Evolutionary conservation across 495 filamentous ascomycete genomes (phyloP).

Genomic region (Tricharina praecox): DNA sequence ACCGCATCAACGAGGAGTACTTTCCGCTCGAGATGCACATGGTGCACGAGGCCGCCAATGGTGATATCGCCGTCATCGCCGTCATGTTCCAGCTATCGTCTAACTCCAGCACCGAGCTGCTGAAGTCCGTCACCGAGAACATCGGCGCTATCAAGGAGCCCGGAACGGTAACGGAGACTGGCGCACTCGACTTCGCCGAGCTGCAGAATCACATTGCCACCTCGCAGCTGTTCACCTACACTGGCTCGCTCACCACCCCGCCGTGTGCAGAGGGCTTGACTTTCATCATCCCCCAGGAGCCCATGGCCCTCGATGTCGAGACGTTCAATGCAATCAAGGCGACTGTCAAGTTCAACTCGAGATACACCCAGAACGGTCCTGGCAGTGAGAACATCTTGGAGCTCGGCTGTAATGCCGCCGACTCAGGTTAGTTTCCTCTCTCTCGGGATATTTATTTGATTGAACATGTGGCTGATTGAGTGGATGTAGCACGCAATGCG

Average conservation of each 20-base stretch:
- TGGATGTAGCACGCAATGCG: too few relatives aligned
- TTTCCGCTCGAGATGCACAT: slow-evolving; percentile 49
- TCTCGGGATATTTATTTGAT: too few relatives aligned
- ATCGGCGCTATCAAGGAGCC: slow-evolving; percentile 37
- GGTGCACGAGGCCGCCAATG: slow-evolving; percentile 37
- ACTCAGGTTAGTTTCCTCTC: neutral
- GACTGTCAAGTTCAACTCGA: slow-evolving; percentile 47
- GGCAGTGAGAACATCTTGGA: slow-evolving; percentile 39
- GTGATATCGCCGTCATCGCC: slow-evolving; percentile 39
- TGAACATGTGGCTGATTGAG: too few relatives aligned
- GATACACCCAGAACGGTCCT: slow-evolving; percentile 42
- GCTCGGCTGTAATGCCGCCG: slow-evolving; percentile 15
- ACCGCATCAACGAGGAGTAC: slow-evolving; percentile 39
- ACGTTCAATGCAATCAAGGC: slow-evolving; percentile 40
- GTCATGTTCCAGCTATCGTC: slow-evolving; percentile 42
- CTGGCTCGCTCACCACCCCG: slow-evolving; percentile 50
- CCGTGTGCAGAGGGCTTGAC: slow-evolving; percentile 46
- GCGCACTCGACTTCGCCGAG: slow-evolving; percentile 38
- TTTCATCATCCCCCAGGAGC: slow-evolving; percentile 40
- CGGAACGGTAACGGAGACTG: slow-evolving; percentile 39
- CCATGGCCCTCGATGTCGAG: slow-evolving; percentile 35
- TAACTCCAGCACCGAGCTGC: slow-evolving; percentile 32
- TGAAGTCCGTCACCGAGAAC: slow-evolving; percentile 38
- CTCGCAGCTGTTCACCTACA: slow-evolving; percentile 38
- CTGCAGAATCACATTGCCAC: slow-evolving; percentile 35